phyloP scores from a whole-genome alignment of 2,329 filamentous ascomycete genomes.

The Phyllosticta citribraziliensis region DNA sequence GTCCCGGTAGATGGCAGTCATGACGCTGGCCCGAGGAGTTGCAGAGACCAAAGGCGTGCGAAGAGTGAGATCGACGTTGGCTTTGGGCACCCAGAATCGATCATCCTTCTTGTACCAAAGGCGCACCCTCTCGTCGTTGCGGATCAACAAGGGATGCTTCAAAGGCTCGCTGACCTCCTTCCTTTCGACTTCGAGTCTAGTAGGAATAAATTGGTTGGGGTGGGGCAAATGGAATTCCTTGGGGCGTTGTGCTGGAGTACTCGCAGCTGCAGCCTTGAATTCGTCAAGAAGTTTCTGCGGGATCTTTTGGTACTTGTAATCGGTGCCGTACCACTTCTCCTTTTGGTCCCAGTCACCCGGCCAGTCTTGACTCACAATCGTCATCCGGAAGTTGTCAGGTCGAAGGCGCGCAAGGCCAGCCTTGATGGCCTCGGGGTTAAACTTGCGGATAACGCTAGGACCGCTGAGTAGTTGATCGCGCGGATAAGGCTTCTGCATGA shows the following conservation, averaged over 20 bases:
- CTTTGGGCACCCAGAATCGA: constrained; percentile 95
- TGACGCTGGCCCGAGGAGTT: constrained; percentile 68
- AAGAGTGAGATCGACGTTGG: constrained; percentile 71
- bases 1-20: constrained; percentile 71
- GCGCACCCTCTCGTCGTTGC: constrained; percentile 69
- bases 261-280: constrained; percentile 54
- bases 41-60: constrained; percentile 70
- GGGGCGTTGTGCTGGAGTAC: constrained; percentile 49
- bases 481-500: constrained; percentile 86
- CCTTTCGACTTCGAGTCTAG: constrained; percentile 86
- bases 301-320: constrained; percentile 77
- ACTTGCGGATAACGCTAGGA: constrained; percentile 64
- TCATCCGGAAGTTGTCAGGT: constrained; percentile 83
- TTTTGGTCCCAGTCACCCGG: constrained; percentile 78
- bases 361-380: constrained; percentile 70
- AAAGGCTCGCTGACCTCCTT: constrained; percentile 72
- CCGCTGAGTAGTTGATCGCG: constrained; percentile 83
- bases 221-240: constrained; percentile 75
- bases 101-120: constrained; percentile 99
- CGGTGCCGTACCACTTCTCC: constrained; percentile 97
- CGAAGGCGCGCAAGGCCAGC: constrained; percentile 63
- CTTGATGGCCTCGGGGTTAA: constrained; percentile 67
- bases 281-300: constrained; percentile 64
- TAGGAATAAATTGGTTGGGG: constrained; percentile 92
- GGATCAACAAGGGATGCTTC: constrained; percentile 67